Evolutionary conservation across 371 early-diverging fungal genomes (phyloP).

Genomic region (Synchytrium microbalum): DNA sequence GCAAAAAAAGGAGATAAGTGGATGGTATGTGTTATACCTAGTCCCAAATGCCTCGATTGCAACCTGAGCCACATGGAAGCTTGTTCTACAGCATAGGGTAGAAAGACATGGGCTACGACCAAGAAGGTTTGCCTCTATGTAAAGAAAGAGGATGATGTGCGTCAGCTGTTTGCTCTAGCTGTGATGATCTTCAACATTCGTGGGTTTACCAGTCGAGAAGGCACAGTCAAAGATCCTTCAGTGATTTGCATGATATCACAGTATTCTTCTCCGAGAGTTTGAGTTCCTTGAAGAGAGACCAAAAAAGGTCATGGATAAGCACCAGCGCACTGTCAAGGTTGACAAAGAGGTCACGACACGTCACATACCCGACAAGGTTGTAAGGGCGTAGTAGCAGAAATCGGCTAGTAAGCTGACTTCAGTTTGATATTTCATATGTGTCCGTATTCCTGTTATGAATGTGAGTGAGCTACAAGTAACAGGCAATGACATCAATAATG

Average conservation of each 20-base stretch:
- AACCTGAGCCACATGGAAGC: constrained; percentile 17
- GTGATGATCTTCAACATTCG: constrained; percentile 5
- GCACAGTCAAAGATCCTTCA: constrained; percentile 35
- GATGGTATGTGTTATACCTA: background rate
- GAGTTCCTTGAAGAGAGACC: constrained; percentile 46
- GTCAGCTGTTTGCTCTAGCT: constrained; percentile 1
- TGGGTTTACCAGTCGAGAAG: constrained; percentile 41
- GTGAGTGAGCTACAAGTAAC: background rate
- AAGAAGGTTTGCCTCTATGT: constrained; percentile 44
- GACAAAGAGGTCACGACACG: background rate
- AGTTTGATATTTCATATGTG: constrained; percentile 56
- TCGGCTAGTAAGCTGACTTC: constrained; percentile 56
- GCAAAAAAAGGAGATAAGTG: background rate
- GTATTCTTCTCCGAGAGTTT: constrained; percentile 89
- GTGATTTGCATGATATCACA: constrained; percentile 74
- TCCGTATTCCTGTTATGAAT: constrained; percentile 50
- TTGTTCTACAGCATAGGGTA: constrained; percentile 52
- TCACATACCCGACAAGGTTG: constrained; percentile 51
- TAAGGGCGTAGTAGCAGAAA: constrained; percentile 61
- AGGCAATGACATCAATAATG: background rate
- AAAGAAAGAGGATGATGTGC: background rate
- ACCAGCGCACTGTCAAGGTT: too few relatives aligned
- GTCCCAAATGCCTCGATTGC: background rate
- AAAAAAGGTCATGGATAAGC: too few relatives aligned
- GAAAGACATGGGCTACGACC: constrained; percentile 45